These are phyloP conservation scores for Colletotrichum noveboracense DNA, from an alignment of 2,329 filamentous ascomycete genomes.

Conservation along the genomic window DNA sequence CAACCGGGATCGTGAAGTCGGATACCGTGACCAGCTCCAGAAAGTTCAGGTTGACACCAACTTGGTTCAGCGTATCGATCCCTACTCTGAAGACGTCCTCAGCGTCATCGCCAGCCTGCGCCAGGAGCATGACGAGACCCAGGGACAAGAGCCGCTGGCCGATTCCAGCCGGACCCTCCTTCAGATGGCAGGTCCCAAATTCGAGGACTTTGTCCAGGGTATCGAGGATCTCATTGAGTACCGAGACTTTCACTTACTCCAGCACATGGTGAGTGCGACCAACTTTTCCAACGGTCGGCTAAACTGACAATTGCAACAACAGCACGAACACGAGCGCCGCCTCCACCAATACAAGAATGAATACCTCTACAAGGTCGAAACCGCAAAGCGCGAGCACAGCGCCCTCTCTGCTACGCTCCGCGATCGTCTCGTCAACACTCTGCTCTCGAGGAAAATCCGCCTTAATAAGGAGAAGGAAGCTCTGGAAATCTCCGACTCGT, in stretches of 20 bases:
- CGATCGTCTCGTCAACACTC: slow-evolving; percentile 68
- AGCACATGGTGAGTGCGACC: slow-evolving; percentile 71
- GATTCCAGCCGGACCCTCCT: slow-evolving; percentile 61
- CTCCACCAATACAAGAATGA: slow-evolving; percentile 64
- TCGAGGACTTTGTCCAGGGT: slow-evolving; percentile 83
- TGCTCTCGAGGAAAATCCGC: slow-evolving; percentile 68
- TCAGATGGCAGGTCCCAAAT: slow-evolving; percentile 82
- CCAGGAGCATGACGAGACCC: slow-evolving; percentile 56
- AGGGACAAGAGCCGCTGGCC: slow-evolving; percentile 41
- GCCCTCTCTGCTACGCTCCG: slow-evolving; percentile 65
- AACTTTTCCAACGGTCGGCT: background rate
- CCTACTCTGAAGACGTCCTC: slow-evolving; percentile 75
- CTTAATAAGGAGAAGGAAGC: slow-evolving; percentile 71
- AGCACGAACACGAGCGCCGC: slow-evolving; percentile 70
- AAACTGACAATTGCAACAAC: slow-evolving; percentile 8
- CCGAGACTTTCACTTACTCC: slow-evolving; percentile 81
- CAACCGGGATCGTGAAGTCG: slow-evolving; percentile 78
- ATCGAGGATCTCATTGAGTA: slow-evolving; percentile 89
- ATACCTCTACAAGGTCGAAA: slow-evolving; percentile 65
- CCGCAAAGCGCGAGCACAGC: slow-evolving; percentile 66
- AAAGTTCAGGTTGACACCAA: slow-evolving; percentile 92
- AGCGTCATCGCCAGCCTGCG: slow-evolving; percentile 73
- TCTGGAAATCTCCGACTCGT: slow-evolving; percentile 70
- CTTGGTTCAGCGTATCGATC: slow-evolving; percentile 83
- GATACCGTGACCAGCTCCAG: slow-evolving; percentile 88